These are phyloP conservation scores for Bimuria novae-zelandiae DNA, from an alignment of 2,329 filamentous ascomycete species.

Conservation along the genomic window DNA sequence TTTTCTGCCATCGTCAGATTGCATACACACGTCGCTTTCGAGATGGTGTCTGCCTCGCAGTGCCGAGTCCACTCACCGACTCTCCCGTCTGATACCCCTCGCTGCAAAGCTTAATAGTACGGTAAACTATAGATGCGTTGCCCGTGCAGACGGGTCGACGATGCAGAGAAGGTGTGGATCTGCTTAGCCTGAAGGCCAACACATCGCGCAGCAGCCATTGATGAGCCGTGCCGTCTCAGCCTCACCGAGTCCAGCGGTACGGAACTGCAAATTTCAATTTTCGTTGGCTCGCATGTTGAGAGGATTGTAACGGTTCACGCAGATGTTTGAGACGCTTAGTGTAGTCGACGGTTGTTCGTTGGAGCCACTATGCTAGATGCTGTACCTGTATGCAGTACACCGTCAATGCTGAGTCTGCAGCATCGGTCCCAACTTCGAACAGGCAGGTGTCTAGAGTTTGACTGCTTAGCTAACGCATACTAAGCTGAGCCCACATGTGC, in stretches of 20 bases:
- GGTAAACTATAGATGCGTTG: slow-evolving; percentile 45
- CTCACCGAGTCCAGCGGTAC: slow-evolving; percentile 23
- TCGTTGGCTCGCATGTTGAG: slow-evolving; percentile 3
- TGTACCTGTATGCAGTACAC: background rate
- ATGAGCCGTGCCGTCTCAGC: slow-evolving; percentile 30
- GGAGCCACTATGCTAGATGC: background rate
- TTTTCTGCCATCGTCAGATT: slow-evolving; percentile 21
- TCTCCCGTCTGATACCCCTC: slow-evolving; percentile 20
- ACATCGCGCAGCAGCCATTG: slow-evolving; percentile 43
- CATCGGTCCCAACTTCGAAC: background rate
- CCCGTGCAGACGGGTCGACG: slow-evolving; percentile 35
- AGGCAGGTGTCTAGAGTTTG: background rate
- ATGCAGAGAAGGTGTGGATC: slow-evolving; percentile 31
- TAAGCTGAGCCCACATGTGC: background rate
- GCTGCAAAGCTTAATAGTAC: slow-evolving; percentile 15
- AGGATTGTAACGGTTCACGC: slow-evolving; percentile 7
- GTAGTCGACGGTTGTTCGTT: background rate
- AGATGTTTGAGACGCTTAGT: background rate
- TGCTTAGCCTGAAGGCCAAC: slow-evolving; percentile 34
- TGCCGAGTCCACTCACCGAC: slow-evolving; percentile 30
- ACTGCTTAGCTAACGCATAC: slow-evolving; percentile 1
- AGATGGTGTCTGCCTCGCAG: slow-evolving; percentile 1
- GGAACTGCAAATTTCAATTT: background rate
- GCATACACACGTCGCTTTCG: slow-evolving; percentile 11
- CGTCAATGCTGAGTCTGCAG: background rate